Evolutionary conservation across 495 filamentous ascomycete species (phyloP), one percentile per base, ranked within the genome.

Genomic region (Xylaria nigripes): DNA sequence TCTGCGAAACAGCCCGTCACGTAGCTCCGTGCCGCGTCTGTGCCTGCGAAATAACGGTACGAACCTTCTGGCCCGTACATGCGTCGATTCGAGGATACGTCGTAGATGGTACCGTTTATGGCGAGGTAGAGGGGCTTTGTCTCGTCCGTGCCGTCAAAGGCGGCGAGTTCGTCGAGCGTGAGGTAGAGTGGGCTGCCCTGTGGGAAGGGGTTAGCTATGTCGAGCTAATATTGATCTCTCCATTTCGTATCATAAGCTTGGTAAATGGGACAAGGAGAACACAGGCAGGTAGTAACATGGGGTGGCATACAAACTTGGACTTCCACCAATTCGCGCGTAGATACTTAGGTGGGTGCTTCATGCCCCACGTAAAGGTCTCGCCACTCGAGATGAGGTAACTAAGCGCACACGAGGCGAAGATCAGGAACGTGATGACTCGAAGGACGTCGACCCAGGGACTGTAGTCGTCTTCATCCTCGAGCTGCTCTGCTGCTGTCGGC

Each of bases 1-100:
- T 86, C 84, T 27, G 81, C 72, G 75, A 99, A 99, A 68, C 93
- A 99, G 2, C 88, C 89, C n/a, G 93, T 96, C n/a, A 99, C 83
- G 70, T 89, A 99, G 3, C 86, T 88, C 24, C 93, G 85, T 2
- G 87, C 81, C 6, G 93, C 93, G 69, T 99, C 93, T 16, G 76
- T 74, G 27, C 93, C 93, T 0, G 89, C 76, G 70, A 99, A 96
- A 72, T 87, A 86, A 48, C 82, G 76, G 76, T 99, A 99, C 43
- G 78, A 79, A 2, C 93, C 94, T 16, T 89, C 91, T 0, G 90
- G 89, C 1, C 93, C 92, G 78, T 99, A 98, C 59, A 86, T 82
- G 18, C 73, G 69, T 0, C 76, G 81, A 57, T 86, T 86, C 6
- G 80, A 73, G 12, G 85, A 84, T 32, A 99, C 94, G 69, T 99